Evolutionary conservation across 2,329 filamentous ascomycete genomes (phyloP).

Genomic region (Bipolaris zeicola): DNA sequence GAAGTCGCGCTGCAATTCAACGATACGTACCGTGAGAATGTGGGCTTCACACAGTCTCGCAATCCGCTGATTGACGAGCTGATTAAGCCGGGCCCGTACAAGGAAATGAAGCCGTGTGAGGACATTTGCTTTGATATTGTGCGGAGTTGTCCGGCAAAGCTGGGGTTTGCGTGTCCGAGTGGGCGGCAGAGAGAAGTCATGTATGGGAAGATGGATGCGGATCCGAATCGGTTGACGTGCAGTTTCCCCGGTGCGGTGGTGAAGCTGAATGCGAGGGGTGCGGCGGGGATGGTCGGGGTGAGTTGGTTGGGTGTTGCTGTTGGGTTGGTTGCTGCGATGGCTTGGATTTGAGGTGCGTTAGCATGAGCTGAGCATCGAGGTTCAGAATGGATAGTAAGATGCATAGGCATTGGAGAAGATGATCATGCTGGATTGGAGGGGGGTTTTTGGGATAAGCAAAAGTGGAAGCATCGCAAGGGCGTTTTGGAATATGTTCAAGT

Average conservation of each 20-base stretch:
- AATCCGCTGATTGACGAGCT: conserved; percentile 73
- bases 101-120: conserved; percentile 86
- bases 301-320: background rate
- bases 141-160: conserved; percentile 76
- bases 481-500: no score
- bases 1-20: conserved; percentile 32
- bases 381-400: background rate
- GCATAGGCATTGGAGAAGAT: no score
- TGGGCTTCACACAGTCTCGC: conserved; percentile 64
- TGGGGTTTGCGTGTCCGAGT: conserved; percentile 77
- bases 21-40: conserved; percentile 27
- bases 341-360: background rate
- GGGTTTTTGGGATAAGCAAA: no score
- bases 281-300: background rate
- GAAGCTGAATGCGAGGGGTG: conserved; percentile 36
- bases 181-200: conserved; percentile 17
- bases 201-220: conserved; percentile 34
- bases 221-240: conserved; percentile 38
- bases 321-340: background rate
- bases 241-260: conserved; percentile 51
- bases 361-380: background rate
- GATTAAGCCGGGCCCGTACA: conserved; percentile 86
- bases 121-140: conserved; percentile 88
- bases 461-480: no score
- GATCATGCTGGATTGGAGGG: no score